Conservation (phyloP, 108 stramenopile species). For the Stephanodiscus minutulus region DNA sequence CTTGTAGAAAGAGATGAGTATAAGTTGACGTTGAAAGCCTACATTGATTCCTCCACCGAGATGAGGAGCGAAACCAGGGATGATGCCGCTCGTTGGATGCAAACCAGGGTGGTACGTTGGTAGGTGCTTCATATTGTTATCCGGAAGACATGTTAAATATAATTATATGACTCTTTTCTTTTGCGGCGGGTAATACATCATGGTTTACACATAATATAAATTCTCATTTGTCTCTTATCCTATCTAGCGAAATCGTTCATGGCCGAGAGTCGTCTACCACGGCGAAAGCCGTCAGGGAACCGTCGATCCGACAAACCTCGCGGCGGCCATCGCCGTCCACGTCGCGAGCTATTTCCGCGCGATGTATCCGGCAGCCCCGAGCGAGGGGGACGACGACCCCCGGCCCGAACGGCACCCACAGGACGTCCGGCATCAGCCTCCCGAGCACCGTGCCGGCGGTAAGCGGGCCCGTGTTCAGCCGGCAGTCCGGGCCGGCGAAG, state of each 20-base stretch:
- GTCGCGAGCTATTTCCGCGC: background rate
- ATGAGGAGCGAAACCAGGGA: slow-evolving; percentile 5
- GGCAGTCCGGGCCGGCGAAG: slow-evolving; percentile 10
- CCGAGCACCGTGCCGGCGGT: background rate
- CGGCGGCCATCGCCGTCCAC: background rate
- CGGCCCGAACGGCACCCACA: slow-evolving; percentile 13
- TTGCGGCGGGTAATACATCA: no score
- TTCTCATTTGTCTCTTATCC: background rate
- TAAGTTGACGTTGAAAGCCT: slow-evolving; percentile 1
- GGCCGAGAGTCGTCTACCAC: background rate
- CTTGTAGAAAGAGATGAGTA: background rate
- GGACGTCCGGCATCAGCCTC: slow-evolving; percentile 9
- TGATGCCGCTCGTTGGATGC: background rate
- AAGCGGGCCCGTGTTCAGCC: slow-evolving; percentile 9
- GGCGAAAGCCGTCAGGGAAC: slow-evolving; percentile 2
- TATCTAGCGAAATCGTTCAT: background rate
- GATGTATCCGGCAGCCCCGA: background rate
- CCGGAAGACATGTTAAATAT: no score
- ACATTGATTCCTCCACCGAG: background rate
- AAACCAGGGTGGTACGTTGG: no score
- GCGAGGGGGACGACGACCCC: slow-evolving; percentile 14
- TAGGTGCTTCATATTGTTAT: no score
- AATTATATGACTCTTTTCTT: no score
- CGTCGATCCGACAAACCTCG: slow-evolving; percentile 18
- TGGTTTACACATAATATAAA: no score